phyloP scores from a whole-genome alignment of 2,329 filamentous ascomycete species.

The Apiospora rasikravindrae region DNA sequence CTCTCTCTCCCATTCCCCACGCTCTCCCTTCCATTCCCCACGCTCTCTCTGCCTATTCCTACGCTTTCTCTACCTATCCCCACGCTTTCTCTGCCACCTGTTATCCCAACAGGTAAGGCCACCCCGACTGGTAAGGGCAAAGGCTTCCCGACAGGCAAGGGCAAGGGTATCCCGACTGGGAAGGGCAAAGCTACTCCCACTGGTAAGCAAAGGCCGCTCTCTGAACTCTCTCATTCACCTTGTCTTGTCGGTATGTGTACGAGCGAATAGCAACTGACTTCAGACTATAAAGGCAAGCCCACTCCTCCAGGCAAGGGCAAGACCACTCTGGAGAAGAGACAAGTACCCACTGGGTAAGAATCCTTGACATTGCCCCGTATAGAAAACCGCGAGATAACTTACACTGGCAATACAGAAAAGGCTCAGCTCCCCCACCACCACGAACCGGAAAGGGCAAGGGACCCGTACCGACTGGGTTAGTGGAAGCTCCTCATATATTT shows the following conservation, averaged over 20 bases:
- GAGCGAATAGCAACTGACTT: background rate
- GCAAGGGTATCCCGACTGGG: background rate
- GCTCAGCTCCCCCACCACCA: background rate
- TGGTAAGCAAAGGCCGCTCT: background rate
- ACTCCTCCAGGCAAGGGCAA: background rate
- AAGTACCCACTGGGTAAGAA: background rate
- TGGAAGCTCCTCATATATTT: background rate
- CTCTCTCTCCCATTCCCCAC: too few relatives aligned
- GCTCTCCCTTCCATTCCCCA: too few relatives aligned
- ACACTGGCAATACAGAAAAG: background rate
- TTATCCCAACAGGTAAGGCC: background rate
- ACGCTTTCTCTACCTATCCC: too few relatives aligned
- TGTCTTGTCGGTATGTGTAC: background rate
- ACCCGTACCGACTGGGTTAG: background rate
- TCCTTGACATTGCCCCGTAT: background rate
- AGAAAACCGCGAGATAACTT: background rate
- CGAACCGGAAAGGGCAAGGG: conserved; percentile 9
- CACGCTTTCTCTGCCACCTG: background rate
- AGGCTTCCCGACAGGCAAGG: background rate
- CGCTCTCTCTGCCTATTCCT: too few relatives aligned
- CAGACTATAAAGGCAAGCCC: background rate
- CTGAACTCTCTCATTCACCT: too few relatives aligned
- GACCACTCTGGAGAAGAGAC: conserved; percentile 4
- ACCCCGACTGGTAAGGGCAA: background rate
- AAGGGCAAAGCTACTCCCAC: background rate